A percentile compares a stretch with the other conserved stretches of the same genome.
These are phyloP conservation scores for Asterochloris sp. DNA, from an alignment of 139 green algal genomes.

Conservation along the genomic window DNA sequence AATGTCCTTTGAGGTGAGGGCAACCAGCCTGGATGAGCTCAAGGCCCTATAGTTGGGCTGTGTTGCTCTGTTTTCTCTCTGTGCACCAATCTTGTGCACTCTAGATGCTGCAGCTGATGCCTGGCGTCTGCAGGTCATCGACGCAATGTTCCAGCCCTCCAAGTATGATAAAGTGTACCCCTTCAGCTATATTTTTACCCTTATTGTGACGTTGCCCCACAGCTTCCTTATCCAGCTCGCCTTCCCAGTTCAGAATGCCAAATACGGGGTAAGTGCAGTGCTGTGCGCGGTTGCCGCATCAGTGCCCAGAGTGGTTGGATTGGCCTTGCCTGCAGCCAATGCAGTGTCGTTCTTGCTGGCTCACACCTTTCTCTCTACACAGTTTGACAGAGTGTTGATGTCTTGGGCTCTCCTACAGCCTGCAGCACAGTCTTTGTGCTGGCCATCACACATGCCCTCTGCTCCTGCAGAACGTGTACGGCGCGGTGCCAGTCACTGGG, in stretches of 20 bases:
- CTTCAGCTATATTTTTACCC: slow-evolving; percentile 19
- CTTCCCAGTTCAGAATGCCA: background rate
- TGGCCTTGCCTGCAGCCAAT: too few relatives aligned
- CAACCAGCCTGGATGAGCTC: background rate
- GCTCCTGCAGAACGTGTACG: slow-evolving; percentile 24
- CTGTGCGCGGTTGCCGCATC: too few relatives aligned
- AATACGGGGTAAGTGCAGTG: background rate
- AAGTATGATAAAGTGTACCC: slow-evolving; percentile 22
- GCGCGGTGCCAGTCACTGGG: slow-evolving; percentile 12
- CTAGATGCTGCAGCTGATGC: too few relatives aligned
- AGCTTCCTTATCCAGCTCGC: slow-evolving; percentile 20
- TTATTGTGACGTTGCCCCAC: slow-evolving; percentile 13
- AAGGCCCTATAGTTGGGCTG: background rate
- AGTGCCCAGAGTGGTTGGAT: too few relatives aligned
- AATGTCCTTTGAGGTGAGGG: background rate
- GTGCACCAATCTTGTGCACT: too few relatives aligned
- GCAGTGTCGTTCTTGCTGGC: too few relatives aligned
- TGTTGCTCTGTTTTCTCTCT: too few relatives aligned
- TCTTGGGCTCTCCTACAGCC: too few relatives aligned
- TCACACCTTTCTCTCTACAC: too few relatives aligned
- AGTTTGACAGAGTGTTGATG: too few relatives aligned
- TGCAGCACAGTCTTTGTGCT: too few relatives aligned
- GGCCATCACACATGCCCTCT: background rate
- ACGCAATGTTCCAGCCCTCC: slow-evolving; percentile 17
- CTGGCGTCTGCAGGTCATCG: slow-evolving; percentile 7